Base-by-base conservation (phyloP, 1,284 basidiomycete genomes). In the Ceratobasidium sp. region DNA sequence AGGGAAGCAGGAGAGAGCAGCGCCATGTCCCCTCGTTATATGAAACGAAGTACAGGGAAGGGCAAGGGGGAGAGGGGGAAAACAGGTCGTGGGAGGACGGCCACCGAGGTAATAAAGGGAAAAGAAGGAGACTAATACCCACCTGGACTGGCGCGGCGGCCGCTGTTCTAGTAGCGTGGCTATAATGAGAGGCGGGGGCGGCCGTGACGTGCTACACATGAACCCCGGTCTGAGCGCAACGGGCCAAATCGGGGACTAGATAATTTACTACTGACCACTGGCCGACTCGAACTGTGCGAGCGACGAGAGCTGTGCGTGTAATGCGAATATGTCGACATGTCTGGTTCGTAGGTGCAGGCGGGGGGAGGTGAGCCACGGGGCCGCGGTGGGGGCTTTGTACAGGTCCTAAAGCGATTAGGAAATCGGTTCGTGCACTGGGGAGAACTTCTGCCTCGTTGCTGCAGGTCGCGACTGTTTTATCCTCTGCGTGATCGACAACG, bases 201-300 rank as follows among this genome's bases (percentile, higher is more conserved):
- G 71, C 59, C 48, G 71, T 65, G 71, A 74, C 71, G 61, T 74
- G 65, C 71, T 74, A 48, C 20, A 33, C 20, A 54, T 48, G 23
- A 74, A 48, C 44, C 38, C 50, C 46, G 57, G 61, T 74, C 46
- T 64, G 15, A 74, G 50, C 56, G 52, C 56, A 28, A 3, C 23
- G 28, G 38, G 33, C 33, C 7, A 38, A 26, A 62, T 62, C 20
- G 44, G 44, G 44, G 44, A 7, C 57, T 3, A 26, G 64, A 17
- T 26, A 28, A 15, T 2, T 44, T 17, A 6, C 44, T 44, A 33
- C 71, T 74, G 48, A 65, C 71, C 71, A 50, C 71, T 5, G 71
- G 71, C 46, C 71, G 44, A 23, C 71, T 74, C n/a, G 71, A 74
- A 26, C 71, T 74, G 59, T 74, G 71, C 33, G 71, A 74, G 23